These are phyloP conservation scores for Crithidia bombi DNA, from an alignment of 208 protist species.

Conservation along the genomic window DNA sequence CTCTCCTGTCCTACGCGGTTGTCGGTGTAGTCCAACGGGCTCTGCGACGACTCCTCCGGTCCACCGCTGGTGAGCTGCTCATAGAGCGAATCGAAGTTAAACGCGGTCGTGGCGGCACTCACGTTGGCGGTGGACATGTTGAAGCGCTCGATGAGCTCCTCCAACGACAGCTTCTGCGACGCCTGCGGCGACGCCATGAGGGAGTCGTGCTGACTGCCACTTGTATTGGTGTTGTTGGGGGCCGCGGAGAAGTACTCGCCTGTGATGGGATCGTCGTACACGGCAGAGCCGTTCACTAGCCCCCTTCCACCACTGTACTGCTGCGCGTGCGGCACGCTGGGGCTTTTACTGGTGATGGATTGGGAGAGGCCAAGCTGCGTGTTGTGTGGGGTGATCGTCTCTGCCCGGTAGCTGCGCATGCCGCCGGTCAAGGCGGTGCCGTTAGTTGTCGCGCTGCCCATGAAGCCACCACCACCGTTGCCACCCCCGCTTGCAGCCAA, in stretches of 20 bases:
- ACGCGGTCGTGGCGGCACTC: constrained; percentile 11
- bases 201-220: constrained; percentile 30
- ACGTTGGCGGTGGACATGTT: constrained; percentile 22
- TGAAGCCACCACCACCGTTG: constrained; percentile 16
- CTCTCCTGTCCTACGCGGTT: background rate
- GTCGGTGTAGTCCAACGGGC: constrained; percentile 29
- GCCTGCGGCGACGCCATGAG: constrained; percentile 56
- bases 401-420: constrained; percentile 17
- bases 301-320: background rate
- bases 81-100: constrained; percentile 60
- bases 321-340: constrained; percentile 16
- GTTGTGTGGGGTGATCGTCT: constrained; percentile 31
- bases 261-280: constrained; percentile 23
- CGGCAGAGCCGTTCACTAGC: background rate
- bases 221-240: constrained; percentile 13
- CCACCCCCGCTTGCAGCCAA: background rate
- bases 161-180: constrained; percentile 43
- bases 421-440: constrained; percentile 4
- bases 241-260: constrained; percentile 35
- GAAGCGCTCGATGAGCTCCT: constrained; percentile 56
- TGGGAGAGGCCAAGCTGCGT: constrained; percentile 35
- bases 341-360: constrained; percentile 30
- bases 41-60: constrained; percentile 28
- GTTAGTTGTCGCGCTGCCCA: constrained; percentile 23
- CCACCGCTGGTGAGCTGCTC: constrained; percentile 49